These are phyloP conservation scores for Colletotrichum gloeosporioides DNA, from an alignment of 2,329 filamentous ascomycete species.

Conservation along the genomic window DNA sequence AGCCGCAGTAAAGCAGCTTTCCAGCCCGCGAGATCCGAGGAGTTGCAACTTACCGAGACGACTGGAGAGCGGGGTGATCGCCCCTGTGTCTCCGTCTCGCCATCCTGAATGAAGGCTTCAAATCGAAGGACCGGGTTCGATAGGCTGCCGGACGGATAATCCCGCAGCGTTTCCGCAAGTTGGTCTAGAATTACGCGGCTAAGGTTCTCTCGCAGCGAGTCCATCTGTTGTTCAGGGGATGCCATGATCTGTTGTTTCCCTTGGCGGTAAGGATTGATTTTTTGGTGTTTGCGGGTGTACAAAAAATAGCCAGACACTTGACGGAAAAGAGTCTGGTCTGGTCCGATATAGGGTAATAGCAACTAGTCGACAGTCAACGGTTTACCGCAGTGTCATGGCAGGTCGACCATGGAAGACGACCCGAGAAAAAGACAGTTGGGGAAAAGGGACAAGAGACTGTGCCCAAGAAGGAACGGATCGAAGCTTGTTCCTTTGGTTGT, in stretches of 20 bases:
- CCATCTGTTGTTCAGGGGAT: slow-evolving; percentile 21
- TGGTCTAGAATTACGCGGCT: slow-evolving; percentile 23
- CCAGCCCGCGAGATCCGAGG: background rate
- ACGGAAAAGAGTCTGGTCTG: background rate
- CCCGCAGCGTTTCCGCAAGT: slow-evolving; percentile 18
- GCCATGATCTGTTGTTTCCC: slow-evolving; percentile 5
- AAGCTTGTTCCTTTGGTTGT: slow-evolving; percentile 3
- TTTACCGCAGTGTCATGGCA: background rate
- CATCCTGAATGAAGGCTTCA: slow-evolving; percentile 23
- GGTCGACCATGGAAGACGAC: background rate
- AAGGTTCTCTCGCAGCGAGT: slow-evolving; percentile 17
- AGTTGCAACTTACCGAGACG: slow-evolving; percentile 19
- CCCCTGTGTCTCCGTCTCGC: slow-evolving; percentile 12
- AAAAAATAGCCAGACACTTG: background rate
- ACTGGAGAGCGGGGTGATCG: slow-evolving; percentile 20
- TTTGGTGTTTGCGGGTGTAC: background rate
- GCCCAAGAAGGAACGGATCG: background rate
- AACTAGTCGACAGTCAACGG: background rate
- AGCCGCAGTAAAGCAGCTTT: background rate
- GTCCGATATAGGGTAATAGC: background rate
- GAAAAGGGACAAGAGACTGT: background rate
- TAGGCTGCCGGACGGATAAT: slow-evolving; percentile 22
- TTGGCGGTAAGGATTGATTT: background rate
- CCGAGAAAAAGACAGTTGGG: background rate
- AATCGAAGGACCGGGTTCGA: slow-evolving; percentile 21